A percentile compares a stretch with the other conserved stretches of the same genome.
Evolutionary conservation across 2,329 filamentous ascomycete genomes (phyloP).

Genomic region (Cladosporium sp.): DNA sequence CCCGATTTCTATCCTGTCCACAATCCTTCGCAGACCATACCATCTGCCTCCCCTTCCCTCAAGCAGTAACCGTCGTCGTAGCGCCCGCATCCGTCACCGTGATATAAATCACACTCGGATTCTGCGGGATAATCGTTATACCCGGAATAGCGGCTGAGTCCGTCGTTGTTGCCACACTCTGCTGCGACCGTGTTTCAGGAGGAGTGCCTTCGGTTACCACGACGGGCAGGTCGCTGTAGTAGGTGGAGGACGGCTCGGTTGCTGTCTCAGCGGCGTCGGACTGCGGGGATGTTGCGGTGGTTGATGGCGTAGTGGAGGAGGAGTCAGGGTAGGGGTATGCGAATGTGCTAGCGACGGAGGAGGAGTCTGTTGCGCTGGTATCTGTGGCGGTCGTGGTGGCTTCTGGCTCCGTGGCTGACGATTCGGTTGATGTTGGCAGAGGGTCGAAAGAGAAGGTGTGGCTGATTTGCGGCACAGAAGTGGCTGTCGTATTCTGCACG

Average conservation of each 20-base stretch:
- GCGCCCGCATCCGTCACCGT: conserved; percentile 17
- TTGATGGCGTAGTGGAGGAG: neutral
- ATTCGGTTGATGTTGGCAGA: neutral
- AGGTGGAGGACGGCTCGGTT: neutral
- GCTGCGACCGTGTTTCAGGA: neutral
- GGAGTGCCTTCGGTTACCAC: neutral
- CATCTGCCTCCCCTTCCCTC: neutral
- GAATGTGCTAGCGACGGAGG: neutral
- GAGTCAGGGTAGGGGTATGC: neutral
- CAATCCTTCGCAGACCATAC: neutral
- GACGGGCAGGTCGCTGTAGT: neutral
- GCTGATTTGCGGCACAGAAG: neutral
- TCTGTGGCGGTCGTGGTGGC: neutral
- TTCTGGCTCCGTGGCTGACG: neutral
- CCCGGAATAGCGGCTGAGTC: neutral
- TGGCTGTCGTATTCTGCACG: neutral
- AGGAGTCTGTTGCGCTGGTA: neutral
- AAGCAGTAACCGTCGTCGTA: conserved; percentile 21
- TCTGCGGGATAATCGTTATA: conserved; percentile 16
- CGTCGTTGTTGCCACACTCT: neutral
- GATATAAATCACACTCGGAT: conserved; percentile 18
- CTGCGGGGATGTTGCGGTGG: neutral
- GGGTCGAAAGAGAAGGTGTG: neutral
- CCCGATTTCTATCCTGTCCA: neutral
- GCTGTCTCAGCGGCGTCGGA: neutral